Base-by-base conservation (phyloP, 1,284 basidiomycete genomes). In the Coniophora puteana region DNA sequence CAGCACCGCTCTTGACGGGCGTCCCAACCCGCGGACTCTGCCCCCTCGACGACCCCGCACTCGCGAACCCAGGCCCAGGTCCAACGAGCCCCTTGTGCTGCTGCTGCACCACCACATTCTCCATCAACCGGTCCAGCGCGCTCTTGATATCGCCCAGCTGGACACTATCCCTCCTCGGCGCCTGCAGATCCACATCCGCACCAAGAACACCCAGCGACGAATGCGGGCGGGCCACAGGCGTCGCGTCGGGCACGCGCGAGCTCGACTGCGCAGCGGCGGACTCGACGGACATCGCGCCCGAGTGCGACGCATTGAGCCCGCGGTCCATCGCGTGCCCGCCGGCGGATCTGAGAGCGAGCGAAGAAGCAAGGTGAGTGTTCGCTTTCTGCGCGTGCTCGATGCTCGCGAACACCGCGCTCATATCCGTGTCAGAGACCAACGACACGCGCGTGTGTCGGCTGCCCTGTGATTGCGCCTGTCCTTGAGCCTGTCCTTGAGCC, bases 71-170 rank as follows among this genome's bases (percentile, higher is more conserved):
- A 28, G 11, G 26, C 26, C 26, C n/a, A n/a, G n/a, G n/a, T n/a
- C n/a, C n/a, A 6, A 36, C 18, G 20, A 16, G 17, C 16, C 34
- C 34, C 22, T 36, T 36, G 34, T 8, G 17, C n/a, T n/a, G n/a
- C n/a, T n/a, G n/a, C n/a, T n/a, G n/a, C n/a, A n/a, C n/a, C n/a
- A n/a, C 80, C 25, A 88, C 84, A 48, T 87, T 78, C 45, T 86
- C 82, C 75, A 87, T 84, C 26, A 90, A 68, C 43, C 81, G 67
- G 54, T 90, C 88, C 37, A 90, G 68, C 4, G 86, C 87, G 50
- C 83, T 87, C 50, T 74, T 71, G 74, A 86, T 83, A 41, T 87
- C 83, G 44, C 76, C 74, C 10, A 87, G 72, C 50, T 81, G 59
- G 25, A 61, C 57, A 7, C 61, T 62, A 5, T 53, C 48, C 51